Conservation (phyloP, 202 grass and related monocot genomes). For the Bolboschoenoplectus hybrid region DNA sequence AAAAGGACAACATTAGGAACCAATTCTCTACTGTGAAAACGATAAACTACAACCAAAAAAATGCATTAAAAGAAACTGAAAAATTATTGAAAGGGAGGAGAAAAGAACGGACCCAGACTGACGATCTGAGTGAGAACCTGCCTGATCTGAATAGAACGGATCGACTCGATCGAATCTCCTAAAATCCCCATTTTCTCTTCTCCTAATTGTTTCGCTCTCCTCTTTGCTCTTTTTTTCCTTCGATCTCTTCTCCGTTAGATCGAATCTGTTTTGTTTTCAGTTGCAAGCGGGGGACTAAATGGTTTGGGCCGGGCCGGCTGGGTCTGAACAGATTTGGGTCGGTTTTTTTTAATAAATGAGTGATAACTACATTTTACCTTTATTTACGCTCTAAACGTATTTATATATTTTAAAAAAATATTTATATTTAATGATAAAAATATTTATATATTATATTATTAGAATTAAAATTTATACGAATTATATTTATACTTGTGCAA, state of each 20-base stretch:
- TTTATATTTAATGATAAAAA: too few relatives aligned
- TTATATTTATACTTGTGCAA: too few relatives aligned
- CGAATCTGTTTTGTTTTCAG: slow-evolving; percentile 7
- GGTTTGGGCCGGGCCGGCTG: not conserved
- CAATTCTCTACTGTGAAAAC: not conserved
- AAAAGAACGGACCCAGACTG: slow-evolving; percentile 46
- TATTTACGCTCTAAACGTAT: too few relatives aligned
- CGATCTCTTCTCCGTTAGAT: not conserved
- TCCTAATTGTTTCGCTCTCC: not conserved
- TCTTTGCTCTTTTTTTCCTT: not conserved
- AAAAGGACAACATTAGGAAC: slow-evolving; percentile 20
- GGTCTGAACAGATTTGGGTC: not conserved
- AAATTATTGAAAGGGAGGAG: not conserved
- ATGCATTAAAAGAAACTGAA: not conserved
- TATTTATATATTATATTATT: too few relatives aligned
- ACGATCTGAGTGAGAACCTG: slow-evolving; percentile 48
- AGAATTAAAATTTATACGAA: too few relatives aligned
- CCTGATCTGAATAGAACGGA: slow-evolving; percentile 48
- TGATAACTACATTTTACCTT: too few relatives aligned
- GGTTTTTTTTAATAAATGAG: not conserved
- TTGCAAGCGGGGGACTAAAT: not conserved
- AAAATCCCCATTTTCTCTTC: slow-evolving; percentile 30
- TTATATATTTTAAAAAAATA: too few relatives aligned
- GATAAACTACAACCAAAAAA: not conserved
- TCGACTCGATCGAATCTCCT: slow-evolving; percentile 36